These are phyloP conservation scores for Pseudozyma hubeiensis DNA, from an alignment of 1,284 basidiomycete genomes.

Conservation along the genomic window DNA sequence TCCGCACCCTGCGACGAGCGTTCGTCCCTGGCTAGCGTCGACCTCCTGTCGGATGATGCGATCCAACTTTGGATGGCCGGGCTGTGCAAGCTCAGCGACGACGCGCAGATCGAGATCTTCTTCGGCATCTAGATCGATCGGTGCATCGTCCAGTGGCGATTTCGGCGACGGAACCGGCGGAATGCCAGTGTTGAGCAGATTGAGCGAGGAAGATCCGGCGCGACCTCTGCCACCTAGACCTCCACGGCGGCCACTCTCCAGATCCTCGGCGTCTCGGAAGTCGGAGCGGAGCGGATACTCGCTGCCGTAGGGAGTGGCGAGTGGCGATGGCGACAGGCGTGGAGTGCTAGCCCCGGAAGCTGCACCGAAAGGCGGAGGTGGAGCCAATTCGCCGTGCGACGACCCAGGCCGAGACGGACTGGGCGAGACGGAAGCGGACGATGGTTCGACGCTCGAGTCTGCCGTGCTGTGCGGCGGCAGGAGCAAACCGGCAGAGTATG, in stretches of 20 bases:
- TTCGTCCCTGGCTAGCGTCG: constrained; percentile 73
- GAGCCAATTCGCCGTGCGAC: constrained; percentile 22
- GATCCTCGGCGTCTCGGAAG: constrained; percentile 9
- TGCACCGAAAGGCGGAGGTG: constrained; percentile 22
- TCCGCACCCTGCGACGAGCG: constrained; percentile 82
- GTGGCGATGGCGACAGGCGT: constrained; percentile 20
- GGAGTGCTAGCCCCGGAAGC: constrained; percentile 31
- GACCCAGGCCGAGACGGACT: constrained; percentile 31
- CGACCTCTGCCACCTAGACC: not conserved
- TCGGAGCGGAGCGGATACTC: constrained; percentile 17
- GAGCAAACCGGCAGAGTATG: constrained; percentile 15
- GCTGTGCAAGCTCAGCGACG: constrained; percentile 78
- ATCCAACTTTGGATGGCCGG: constrained; percentile 80
- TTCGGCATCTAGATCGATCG: constrained; percentile 74
- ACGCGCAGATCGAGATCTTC: constrained; percentile 78
- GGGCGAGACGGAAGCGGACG: constrained; percentile 31
- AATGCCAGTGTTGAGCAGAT: constrained; percentile 29
- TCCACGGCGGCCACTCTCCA: not conserved
- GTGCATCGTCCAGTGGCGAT: constrained; percentile 44
- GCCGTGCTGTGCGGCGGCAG: constrained; percentile 15
- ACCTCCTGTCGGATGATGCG: constrained; percentile 78
- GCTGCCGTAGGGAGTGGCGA: constrained; percentile 23
- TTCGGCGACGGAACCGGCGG: constrained; percentile 14
- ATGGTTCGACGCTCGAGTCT: constrained; percentile 17
- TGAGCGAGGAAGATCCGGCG: constrained; percentile 28